Base-by-base conservation (phyloP, 768 basidiomycete species). In the Lactarius akahatsu region DNA sequence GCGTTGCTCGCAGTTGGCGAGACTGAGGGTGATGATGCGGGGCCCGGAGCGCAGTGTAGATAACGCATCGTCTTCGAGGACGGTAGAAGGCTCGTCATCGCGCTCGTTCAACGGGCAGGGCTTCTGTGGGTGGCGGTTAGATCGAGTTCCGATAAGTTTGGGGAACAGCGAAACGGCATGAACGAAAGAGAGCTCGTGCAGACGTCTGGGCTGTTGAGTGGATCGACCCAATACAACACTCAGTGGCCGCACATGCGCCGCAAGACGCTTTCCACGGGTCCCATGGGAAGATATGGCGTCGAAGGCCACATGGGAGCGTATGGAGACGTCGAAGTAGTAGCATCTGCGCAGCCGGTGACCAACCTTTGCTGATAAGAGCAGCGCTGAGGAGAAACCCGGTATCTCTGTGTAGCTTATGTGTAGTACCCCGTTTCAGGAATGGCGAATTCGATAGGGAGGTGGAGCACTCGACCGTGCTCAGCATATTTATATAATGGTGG, bases 321-420 rank as follows among this genome's bases (percentile, higher is more conserved):
- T 81, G 36, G 77, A 77, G 63, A 89, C 83, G 56, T 63, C 79
- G 79, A 75, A 90, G 91, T 57, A 91, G 78, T 20, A 89, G 80
- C 64, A 81, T 84, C 75, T 92, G 90, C 0, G 86, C 81, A 34
- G 81, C 77, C n/a, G 76, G 70, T 1, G 87, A 84, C 89, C 90
- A 91, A 30, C 82, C 79, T 73, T 78, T 81, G 80, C 83, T 90
- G 28, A 91, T 87, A 57, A 91, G 81, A 3, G 88, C 77, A 57
- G 80, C 74, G 59, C 73, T 75, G 57, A 91, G 79, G 23, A 89
- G 77, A 15, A 74, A 70, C 47, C 75, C 73, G 70, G 82, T 77
- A 4, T 76, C 72, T 13, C n/a, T 10, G 11, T 76, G 73, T 36
- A 75, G 68, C 32, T 32, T 7, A 32, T 77, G 79, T 75, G 50